phyloP scores from a whole-genome alignment of 495 filamentous ascomycete genomes.

The Mytilinidion resinicola region DNA sequence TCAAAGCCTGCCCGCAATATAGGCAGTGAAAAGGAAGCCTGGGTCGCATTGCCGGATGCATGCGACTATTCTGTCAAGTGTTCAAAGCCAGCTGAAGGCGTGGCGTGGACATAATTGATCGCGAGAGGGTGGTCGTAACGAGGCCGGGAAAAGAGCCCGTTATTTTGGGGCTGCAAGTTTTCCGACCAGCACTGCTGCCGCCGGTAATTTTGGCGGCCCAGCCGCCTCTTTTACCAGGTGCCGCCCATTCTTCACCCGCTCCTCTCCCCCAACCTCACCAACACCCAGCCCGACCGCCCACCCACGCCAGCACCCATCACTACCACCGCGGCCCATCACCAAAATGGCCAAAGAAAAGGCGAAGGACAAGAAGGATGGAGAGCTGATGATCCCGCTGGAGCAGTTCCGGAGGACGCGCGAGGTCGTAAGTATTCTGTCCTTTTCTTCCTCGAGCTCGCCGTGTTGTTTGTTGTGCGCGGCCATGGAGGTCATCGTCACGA shows the following conservation, averaged over 20 bases:
- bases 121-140: no score
- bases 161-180: no score
- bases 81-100: no score
- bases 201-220: background rate
- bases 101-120: no score
- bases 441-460: conserved; percentile 18
- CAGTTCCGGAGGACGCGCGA: conserved; percentile 60
- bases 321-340: background rate
- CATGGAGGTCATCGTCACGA: conserved; percentile 8
- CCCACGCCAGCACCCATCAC: background rate
- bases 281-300: background rate
- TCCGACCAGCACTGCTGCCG: no score
- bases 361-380: conserved; percentile 39
- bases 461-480: conserved; percentile 20
- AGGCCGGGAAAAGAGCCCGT: no score
- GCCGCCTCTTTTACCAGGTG: conserved; percentile 11
- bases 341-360: conserved; percentile 36
- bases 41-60: no score
- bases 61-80: no score
- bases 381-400: conserved; percentile 48
- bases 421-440: conserved; percentile 46
- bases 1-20: no score
- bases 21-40: no score
- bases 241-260: conserved; percentile 1
- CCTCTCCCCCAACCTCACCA: conserved; percentile 1